Conservation (phyloP, 2,329 filamentous ascomycete species). For the Thielaviopsis musarum region DNA sequence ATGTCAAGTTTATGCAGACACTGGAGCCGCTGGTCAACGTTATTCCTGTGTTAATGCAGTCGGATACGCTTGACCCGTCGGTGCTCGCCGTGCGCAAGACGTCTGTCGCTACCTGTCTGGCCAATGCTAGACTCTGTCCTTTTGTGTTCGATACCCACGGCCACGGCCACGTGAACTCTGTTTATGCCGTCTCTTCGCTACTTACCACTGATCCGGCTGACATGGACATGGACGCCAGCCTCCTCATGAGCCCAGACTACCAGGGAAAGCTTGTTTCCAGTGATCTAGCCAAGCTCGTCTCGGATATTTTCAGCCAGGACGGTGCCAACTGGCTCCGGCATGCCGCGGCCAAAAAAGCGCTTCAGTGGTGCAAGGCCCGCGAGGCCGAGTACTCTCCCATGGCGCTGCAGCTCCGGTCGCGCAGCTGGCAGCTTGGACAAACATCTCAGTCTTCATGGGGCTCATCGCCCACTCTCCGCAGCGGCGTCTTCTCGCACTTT, state of each 20-base stretch:
- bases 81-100: constrained; percentile 44
- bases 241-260: constrained; percentile 87
- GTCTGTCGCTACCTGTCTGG: constrained; percentile 38
- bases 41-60: constrained; percentile 63
- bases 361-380: constrained; percentile 45
- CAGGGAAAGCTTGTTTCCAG: constrained; percentile 62
- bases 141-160: constrained; percentile 40
- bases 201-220: constrained; percentile 30
- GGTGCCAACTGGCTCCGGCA: constrained; percentile 71
- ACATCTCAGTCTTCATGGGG: not conserved
- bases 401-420: constrained; percentile 17
- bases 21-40: constrained; percentile 65
- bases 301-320: constrained; percentile 58
- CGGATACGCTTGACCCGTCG: constrained; percentile 48
- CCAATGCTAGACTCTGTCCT: constrained; percentile 38
- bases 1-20: constrained; percentile 54
- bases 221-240: constrained; percentile 62
- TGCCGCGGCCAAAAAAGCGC: constrained; percentile 63
- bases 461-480: not conserved
- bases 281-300: constrained; percentile 54
- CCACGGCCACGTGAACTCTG: constrained; percentile 17
- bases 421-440: constrained; percentile 29
- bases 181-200: constrained; percentile 52
- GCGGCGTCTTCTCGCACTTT: constrained; percentile 15
- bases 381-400: constrained; percentile 11